A percentile compares a stretch with the other conserved stretches of the same genome.
Evolutionary conservation across 2,329 filamentous ascomycete genomes (phyloP).

Genomic region (Ophiostoma tasmaniense): DNA sequence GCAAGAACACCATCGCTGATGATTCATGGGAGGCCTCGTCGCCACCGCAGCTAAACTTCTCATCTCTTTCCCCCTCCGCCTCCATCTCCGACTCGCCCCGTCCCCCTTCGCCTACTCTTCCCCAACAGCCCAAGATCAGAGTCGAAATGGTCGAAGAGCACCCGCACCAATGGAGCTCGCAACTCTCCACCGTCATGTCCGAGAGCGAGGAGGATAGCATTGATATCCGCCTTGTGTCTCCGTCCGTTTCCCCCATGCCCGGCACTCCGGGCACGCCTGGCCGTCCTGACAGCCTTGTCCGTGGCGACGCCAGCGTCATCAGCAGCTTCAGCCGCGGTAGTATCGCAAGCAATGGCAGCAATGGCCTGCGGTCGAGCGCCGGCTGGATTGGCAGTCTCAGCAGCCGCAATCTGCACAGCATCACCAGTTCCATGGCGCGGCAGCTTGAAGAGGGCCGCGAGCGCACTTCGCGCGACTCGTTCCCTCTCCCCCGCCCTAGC

Average conservation of each 20-base stretch:
- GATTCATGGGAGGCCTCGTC: slow-evolving; percentile 24
- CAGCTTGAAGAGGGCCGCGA: slow-evolving; percentile 33
- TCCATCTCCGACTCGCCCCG: background rate
- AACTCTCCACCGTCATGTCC: slow-evolving; percentile 55
- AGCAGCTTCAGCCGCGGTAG: slow-evolving; percentile 1
- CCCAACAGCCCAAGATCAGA: slow-evolving; percentile 21
- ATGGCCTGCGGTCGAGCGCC: slow-evolving; percentile 36
- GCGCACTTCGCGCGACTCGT: slow-evolving; percentile 24
- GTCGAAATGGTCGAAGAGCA: slow-evolving; percentile 40
- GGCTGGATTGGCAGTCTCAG: slow-evolving; percentile 39
- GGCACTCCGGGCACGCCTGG: slow-evolving; percentile 25
- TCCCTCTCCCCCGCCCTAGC: slow-evolving; percentile 31
- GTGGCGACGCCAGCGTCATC: slow-evolving; percentile 26
- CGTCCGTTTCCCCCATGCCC: slow-evolving; percentile 35
- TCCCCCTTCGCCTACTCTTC: slow-evolving; percentile 12
- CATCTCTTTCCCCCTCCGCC: slow-evolving; percentile 7
- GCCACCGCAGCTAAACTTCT: slow-evolving; percentile 27
- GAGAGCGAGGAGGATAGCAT: slow-evolving; percentile 49
- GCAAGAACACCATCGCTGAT: background rate
- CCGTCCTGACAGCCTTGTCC: slow-evolving; percentile 11
- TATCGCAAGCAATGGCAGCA: background rate
- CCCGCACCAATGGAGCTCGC: slow-evolving; percentile 54
- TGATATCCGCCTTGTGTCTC: slow-evolving; percentile 35
- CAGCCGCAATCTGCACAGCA: slow-evolving; percentile 48
- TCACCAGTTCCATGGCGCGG: slow-evolving; percentile 44